Evolutionary conservation across 805 yeast species (phyloP).

Genomic region (Saccharomycopsis sp.): DNA sequence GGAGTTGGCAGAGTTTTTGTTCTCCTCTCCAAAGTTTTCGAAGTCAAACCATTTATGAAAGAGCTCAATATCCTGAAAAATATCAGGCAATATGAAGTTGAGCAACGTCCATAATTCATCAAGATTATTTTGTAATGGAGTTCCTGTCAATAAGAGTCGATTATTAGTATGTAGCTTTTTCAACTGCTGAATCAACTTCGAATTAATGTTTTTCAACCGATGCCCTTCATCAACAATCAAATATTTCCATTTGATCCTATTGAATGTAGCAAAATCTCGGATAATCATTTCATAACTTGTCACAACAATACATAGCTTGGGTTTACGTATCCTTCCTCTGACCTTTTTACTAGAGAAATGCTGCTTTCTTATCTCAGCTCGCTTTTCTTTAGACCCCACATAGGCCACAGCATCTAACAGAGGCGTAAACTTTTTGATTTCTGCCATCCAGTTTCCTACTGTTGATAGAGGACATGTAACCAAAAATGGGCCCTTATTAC

Average conservation of each 20-base stretch:
- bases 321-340: conserved; percentile 31
- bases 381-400: conserved; percentile 54
- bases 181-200: conserved; percentile 64
- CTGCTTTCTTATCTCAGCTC: conserved; percentile 39
- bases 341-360: conserved; percentile 17
- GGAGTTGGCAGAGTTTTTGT: conserved; percentile 32
- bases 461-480: conserved; percentile 82
- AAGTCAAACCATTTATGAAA: conserved; percentile 95
- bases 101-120: conserved; percentile 88
- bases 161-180: conserved; percentile 63
- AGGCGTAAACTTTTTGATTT: conserved; percentile 71
- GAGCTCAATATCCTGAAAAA: conserved; percentile 81
- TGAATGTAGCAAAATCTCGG: conserved; percentile 54
- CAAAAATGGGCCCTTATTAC: conserved; percentile 70
- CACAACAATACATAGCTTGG: conserved; percentile 43
- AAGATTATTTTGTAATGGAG: conserved; percentile 89
- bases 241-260: conserved; percentile 63
- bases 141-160: conserved; percentile 83
- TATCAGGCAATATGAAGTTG: conserved; percentile 87
- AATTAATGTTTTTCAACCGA: conserved; percentile 77
- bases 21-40: conserved; percentile 22
- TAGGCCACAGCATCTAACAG: conserved; percentile 53
- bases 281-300: conserved; percentile 81
- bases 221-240: conserved; percentile 95
- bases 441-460: conserved; percentile 76